Evolutionary conservation across 1,284 basidiomycete species (phyloP), one percentile per base, ranked within the genome.

Genomic region (Malassezia furfur): DNA sequence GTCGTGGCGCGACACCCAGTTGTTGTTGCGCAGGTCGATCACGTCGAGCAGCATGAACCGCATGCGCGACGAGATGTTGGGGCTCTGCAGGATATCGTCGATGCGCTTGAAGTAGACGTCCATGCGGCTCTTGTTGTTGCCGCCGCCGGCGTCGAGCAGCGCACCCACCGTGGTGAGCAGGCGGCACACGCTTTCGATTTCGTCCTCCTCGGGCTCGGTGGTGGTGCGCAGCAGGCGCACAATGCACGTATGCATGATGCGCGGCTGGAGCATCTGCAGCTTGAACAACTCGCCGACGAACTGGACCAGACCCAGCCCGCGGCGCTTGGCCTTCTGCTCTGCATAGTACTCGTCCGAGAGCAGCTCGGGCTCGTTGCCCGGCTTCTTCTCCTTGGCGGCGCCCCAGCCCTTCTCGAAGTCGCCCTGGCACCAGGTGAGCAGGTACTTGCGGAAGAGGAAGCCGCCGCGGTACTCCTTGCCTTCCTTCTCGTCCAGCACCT

Each of bases 271-370:
- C 88, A 94, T 93, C 76, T 86, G 85, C 36, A 96, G 80, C 80
- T 96, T 96, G 85, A 91, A 96, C 55, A 96, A 80, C 79, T 96
- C 91, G 69, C 93, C 91, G 64, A 96, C 94, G 79, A 98, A 94
- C 76, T 88, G 88, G 76, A 96, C 88, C 60, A 96, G 82, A 80
- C 93, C 93, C 22, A 96, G 85, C 76, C 91, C 91, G 64, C 88
- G 86, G 63, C 91, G 88, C 80, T 96, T 96, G 41, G 91, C 91
- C 80, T 96, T 96, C 76, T 91, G 86, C 17, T 87, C 88, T 48
- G 86, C 86, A 72, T 96, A 96, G 79, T 96, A 96, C 78, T 96
- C 91, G 12, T 96, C 91, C 5, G 88, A 93, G 68, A 94, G 87
- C 44, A 78, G 65, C 64, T 77, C 77, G 44, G 72, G 72, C 59